phyloP scores from a whole-genome alignment of 768 basidiomycete species.

The Podaxis sp. region DNA sequence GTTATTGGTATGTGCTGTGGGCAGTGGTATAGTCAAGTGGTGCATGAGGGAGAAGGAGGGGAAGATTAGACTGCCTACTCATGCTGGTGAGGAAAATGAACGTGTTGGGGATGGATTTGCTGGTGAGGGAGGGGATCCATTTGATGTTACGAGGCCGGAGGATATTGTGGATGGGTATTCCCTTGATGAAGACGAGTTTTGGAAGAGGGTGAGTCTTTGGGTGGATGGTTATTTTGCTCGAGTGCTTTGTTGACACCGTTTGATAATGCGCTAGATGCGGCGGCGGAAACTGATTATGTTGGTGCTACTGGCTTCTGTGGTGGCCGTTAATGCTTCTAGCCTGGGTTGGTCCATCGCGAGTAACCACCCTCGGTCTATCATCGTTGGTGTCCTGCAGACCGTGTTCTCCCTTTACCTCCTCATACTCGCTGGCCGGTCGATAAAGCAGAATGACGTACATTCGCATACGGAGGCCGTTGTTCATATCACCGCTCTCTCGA shows the following conservation, averaged over 20 bases:
- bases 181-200: conserved; percentile 30
- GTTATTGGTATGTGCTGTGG: conserved; percentile 40
- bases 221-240: too few species aligned
- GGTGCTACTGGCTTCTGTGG: conserved; percentile 40
- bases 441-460: conserved; percentile 41
- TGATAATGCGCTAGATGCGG: conserved; percentile 43
- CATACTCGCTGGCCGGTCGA: conserved; percentile 46
- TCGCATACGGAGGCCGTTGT: conserved; percentile 50
- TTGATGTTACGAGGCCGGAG: conserved; percentile 62
- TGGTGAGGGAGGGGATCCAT: conserved; percentile 23
- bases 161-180: conserved; percentile 42
- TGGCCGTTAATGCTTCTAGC: conserved; percentile 49
- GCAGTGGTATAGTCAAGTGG: conserved; percentile 44
- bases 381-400: conserved; percentile 43
- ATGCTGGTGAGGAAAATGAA: conserved; percentile 8
- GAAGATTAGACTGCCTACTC: conserved; percentile 35
- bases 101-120: conserved; percentile 16
- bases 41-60: conserved; percentile 41
- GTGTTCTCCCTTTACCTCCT: conserved; percentile 61
- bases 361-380: conserved; percentile 28
- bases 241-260: neutral
- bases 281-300: conserved; percentile 54
- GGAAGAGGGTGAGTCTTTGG: conserved; percentile 36
- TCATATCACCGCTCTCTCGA: conserved; percentile 60
- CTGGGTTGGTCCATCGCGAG: conserved; percentile 53